Base-by-base conservation (phyloP, 83 land plant species). In the Picea engelmannii region DNA sequence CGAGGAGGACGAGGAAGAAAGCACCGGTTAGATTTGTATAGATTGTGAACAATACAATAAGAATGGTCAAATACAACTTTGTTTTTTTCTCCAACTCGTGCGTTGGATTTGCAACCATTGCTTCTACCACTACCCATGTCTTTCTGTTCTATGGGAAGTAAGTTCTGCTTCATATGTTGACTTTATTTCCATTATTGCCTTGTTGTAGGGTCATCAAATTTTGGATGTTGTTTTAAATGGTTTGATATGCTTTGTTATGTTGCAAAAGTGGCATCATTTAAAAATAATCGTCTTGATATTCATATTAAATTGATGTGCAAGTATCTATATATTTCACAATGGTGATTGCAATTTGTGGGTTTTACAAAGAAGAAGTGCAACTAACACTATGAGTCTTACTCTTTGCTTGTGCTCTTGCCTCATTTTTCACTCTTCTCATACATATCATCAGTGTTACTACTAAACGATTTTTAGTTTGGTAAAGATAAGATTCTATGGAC, bases 221-320 rank as follows among this genome's bases (percentile, higher is more conserved):
- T 0, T 10, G 2, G 52, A 7, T 47, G 35, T 47, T 47, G 1
- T 0, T 7, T 47, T 47, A 8, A 8, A 47, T 7, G 52, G 11
- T 9, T 11, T 47, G 52, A 47, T 11, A 47, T 47, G 52, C 52
- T 8, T 47, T 47, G 11, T 1, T 7, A 9, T 47, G 52, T 10
- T 9, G 11, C 40, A 42, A 21, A 1, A 20, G 23, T 18, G 5
- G 42, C 55, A 42, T 23, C 77, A 47, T 67, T 40, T 5, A 38
- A 38, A 38, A 38, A 38, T 5, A 38, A 38, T 38, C 40, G 2
- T 4, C 40, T 5, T 38, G 98, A 95, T 76, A 87, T 95, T 31
- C 98, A 95, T 81, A 90, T 95, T 8, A 90, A 83, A 71, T 79
- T 93, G 82, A 95, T 95, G 98, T 85, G 66, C 80, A 88, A 80